Evolutionary conservation across 2,329 filamentous ascomycete species (phyloP).

Genomic region (Apiospora sp.): DNA sequence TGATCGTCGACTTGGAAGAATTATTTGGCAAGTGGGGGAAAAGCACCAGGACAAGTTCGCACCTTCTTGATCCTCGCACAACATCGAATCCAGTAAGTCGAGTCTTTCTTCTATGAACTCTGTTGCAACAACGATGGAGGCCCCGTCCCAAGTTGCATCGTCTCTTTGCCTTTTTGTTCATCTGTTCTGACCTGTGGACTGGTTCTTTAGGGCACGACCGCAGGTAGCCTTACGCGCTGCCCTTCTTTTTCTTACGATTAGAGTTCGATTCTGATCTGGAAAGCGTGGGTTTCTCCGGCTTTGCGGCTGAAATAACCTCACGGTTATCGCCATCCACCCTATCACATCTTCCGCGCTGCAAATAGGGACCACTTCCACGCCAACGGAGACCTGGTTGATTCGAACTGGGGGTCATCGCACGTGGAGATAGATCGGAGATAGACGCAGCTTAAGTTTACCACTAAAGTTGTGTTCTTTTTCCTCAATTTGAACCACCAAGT

Average conservation of each 20-base stretch:
- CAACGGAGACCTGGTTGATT: not conserved
- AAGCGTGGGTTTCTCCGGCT: not conserved
- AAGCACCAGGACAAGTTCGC: not conserved
- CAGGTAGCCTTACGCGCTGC: not conserved
- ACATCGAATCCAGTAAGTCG: not conserved
- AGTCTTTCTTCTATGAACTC: not conserved
- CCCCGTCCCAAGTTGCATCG: not conserved
- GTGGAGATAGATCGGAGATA: slow-evolving; percentile 5
- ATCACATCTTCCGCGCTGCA: not conserved
- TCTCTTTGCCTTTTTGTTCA: not conserved
- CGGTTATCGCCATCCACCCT: not conserved
- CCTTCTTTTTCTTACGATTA: not conserved
- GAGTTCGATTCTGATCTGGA: not conserved
- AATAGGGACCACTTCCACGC: not conserved
- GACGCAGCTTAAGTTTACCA: slow-evolving; percentile 3
- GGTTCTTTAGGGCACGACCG: not conserved
- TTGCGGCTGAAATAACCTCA: not conserved
- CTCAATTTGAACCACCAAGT: not conserved
- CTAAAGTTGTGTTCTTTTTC: not conserved
- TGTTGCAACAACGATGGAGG: not conserved
- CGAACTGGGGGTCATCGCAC: not conserved
- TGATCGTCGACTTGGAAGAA: not conserved
- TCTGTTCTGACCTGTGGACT: not conserved
- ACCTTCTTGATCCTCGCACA: not conserved
- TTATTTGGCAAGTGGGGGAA: slow-evolving; percentile 1